Base-by-base conservation (phyloP, 176 grass and related monocot genomes). In the Themeda triandra region DNA sequence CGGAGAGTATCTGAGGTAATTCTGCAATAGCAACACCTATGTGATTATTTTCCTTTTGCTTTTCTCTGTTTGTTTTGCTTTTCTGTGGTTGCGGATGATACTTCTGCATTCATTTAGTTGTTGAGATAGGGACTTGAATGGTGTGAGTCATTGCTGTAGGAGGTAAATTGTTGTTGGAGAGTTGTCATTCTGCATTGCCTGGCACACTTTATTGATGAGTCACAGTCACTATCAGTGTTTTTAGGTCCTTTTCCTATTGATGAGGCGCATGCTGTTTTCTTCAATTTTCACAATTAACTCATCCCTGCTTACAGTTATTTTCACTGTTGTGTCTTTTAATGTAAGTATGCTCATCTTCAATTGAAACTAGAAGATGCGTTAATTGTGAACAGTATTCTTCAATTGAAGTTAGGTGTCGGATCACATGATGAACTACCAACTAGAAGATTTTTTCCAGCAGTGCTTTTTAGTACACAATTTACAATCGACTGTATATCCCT, bases 1-100 rank as follows among this genome's bases (percentile, higher is more conserved):
- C 84, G 95, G 35, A 92, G 95, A 81, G 89, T 98, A 71, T 98
- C 84, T 28, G 92, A 98, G 92, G 95, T 98, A 88, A 89, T 58
- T 79, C 72, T 39, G 42, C 41, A 19, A 66, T 13, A 12, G 33
- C 37, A 39, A 35, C 69, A 49, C 48, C 64, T 33, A 53, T 80
- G 66, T 69, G 48, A 41, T 60, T 65, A 37, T 30, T 53, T 88
- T 84, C 29, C 45, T 51, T 79, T 82, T 78, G 11, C 19, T 25
- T 73, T 76, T 36, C 4, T 1, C 71, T 77, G 24, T 46, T 13
- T 77, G 32, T 75, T 62, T 80, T 54, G 73, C 79, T 80, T 64
- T 54, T 62, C 56, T 42, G 29, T 10, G 48, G 64, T 14, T 7
- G 6, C 17, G 1, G 15, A 45, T 78, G 45, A 37, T 85, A 33